Evolutionary conservation across 148 eudicot genomes (phyloP), one percentile per base, ranked within the genome.

Genomic region (Limonium bicolor): DNA sequence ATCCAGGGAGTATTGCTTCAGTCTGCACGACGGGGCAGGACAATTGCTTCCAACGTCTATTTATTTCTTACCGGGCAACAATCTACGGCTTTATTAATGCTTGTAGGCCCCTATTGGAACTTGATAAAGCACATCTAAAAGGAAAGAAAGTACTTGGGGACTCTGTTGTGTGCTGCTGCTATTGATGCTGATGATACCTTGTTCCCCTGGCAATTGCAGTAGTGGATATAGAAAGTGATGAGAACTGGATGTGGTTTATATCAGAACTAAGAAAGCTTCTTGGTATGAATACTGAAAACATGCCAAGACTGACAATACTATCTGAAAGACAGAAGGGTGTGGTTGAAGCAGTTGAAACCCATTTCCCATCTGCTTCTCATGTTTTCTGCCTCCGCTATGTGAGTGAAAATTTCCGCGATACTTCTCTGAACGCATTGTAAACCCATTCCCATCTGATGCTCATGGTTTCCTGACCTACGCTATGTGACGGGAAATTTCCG

Each of bases 171-270:
- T 57, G 99, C 94, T 40, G 51, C 99, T 21, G 95, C 95, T 59
- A 60, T 90, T 61, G 99, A 90, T 61, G 95, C 80, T 37, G 82
- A 90, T 55, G 94, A 78, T 76, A 61, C 66, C 1, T 57, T 90
- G 50, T 90, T 75, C 59, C 99, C 99, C 51, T 90, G 54, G 99
- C 99, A 27, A 53, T 85, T 28, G 95, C 80, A 17, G 57, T 90
- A 46, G 99, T 90, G 37, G 95, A 90, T 61, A 70, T 56, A 16
- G 99, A 90, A 41, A 80, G 80, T 33, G 85, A 90, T 49, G 94
- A 90, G 54, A 90, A 81, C 55, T 90, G 97, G 99, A 85, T 81
- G 82, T 90, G 99, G 99, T 90, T 90, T 58, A 66, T 90, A 71
- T 90, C 99, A 19, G 99, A 90, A 54, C 37, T 90, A 48, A 71